Evolutionary conservation across 2,329 filamentous ascomycete species (phyloP), one percentile per base, ranked within the genome.

Genomic region (Magnaporthiopsis incrustans): DNA sequence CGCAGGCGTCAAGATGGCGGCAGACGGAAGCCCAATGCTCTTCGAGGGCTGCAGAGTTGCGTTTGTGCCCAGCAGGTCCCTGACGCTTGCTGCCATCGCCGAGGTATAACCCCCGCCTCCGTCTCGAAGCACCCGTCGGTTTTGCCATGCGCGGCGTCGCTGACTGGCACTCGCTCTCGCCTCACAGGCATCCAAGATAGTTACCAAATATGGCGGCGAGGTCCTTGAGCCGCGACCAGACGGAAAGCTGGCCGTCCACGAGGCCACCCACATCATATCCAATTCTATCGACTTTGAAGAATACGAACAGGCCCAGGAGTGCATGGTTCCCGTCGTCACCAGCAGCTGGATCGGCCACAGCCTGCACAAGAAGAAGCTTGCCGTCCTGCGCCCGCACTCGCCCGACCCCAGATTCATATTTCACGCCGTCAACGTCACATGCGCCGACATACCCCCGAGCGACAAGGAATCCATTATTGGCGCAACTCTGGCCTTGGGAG

Each of bases 401-500:
- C 95, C 95, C 1, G 95, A 99, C 71, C 93, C 94, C 2, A 85
- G 89, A 65, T 86, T 97, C 73, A 95, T 97, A 74, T 91, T 99
- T 76, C 90, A 90, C 62, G 88, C 92, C 69, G 89, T 98, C 57
- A 85, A 90, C 33, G 82, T 97, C 25, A 89, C 88, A 38, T 96
- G 91, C 72, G 91, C 89, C 60, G 90, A 95, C 70, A 85, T 99
- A 60, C 95, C 95, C 0, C 80, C 86, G 50, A 89, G 87, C 50
- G 95, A 99, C 75, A 91, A 92, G 73, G 94, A 98, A 77, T 91
- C 92, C 14, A 97, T 99, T 64, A 86, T 91, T 56, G 95, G 93
- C 14, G 94, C 92, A 1, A 91, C 94, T 2, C 79, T 97, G 71
- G 94, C 95, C 0, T 87, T 97, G 77, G 95, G 95, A 27, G 95